phyloP scores from a whole-genome alignment of 495 filamentous ascomycete genomes.

The Penicillium coffeae region DNA sequence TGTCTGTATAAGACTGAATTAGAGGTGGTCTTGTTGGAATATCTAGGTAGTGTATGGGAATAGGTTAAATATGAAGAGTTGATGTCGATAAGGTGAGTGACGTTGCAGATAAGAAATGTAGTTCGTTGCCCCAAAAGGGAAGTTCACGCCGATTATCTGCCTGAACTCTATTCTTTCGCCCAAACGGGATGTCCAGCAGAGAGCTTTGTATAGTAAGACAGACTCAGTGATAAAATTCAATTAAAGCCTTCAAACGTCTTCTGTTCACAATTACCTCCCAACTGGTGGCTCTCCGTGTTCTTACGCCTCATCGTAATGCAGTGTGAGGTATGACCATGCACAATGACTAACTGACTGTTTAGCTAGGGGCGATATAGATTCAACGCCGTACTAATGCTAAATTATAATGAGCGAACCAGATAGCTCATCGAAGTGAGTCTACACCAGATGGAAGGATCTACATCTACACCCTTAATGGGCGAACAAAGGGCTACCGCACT shows the following conservation, averaged over 20 bases:
- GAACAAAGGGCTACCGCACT: too few species aligned
- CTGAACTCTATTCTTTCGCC: constrained; percentile 12
- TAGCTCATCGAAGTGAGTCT: too few species aligned
- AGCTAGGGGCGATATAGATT: too few species aligned
- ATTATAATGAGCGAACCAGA: too few species aligned
- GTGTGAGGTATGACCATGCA: too few species aligned
- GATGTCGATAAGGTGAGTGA: not conserved
- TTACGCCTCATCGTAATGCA: constrained; percentile 1
- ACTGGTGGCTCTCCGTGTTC: not conserved
- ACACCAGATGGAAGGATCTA: too few species aligned
- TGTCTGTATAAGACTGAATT: too few species aligned
- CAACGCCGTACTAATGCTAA: too few species aligned
- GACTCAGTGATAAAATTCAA: not conserved
- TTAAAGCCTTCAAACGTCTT: not conserved
- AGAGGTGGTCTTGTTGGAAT: too few species aligned
- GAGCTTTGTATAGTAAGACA: not conserved
- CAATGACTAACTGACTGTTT: too few species aligned
- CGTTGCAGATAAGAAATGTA: not conserved
- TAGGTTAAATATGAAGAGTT: not conserved
- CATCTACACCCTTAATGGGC: too few species aligned
- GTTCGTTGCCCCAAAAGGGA: constrained; percentile 14
- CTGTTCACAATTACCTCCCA: not conserved
- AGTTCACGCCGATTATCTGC: constrained; percentile 14
- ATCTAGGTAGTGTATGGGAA: not conserved
- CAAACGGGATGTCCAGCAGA: not conserved